These are phyloP conservation scores for Dactylorhiza incarnata DNA, from an alignment of 106 monocot genomes.

Conservation along the genomic window DNA sequence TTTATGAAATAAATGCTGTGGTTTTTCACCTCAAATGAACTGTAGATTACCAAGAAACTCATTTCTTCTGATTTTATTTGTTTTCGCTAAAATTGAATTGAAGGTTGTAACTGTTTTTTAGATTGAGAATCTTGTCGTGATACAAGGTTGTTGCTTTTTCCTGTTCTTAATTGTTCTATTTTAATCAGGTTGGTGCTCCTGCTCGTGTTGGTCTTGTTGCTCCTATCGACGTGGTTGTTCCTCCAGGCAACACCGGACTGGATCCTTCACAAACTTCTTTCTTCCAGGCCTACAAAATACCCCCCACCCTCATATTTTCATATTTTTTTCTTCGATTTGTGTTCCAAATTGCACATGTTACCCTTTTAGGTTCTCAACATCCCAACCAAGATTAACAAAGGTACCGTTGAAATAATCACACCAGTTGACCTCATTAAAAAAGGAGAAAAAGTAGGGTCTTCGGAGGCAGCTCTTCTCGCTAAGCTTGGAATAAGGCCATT, in stretches of 20 bases:
- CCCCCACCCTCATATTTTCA: neutral
- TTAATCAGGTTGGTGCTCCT: slow-evolving; percentile 27
- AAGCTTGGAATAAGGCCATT: slow-evolving; percentile 93
- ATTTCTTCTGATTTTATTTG: no score
- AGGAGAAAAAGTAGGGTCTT: slow-evolving; percentile 94
- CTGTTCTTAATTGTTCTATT: no score
- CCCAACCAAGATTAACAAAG: no score
- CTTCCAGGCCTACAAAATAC: slow-evolving; percentile 48
- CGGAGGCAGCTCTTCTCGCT: slow-evolving; percentile 79
- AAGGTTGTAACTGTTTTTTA: no score
- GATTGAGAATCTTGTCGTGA: no score
- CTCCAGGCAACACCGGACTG: slow-evolving; percentile 91
- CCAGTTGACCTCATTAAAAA: slow-evolving; percentile 88
- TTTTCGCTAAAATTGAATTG: no score
- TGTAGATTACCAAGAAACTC: no score
- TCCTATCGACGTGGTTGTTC: slow-evolving; percentile 67
- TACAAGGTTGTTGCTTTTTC: no score
- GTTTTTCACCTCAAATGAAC: no score
- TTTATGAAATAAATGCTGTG: no score
- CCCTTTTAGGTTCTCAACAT: slow-evolving; percentile 73
- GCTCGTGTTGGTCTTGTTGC: slow-evolving; percentile 33
- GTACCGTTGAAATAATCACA: slow-evolving; percentile 89
- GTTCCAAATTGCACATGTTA: neutral
- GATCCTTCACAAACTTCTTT: no score
- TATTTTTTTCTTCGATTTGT: neutral